Evolutionary conservation across 805 yeast species (phyloP), one percentile per base, ranked within the genome.

Genomic region (Saturnispora silvae): DNA sequence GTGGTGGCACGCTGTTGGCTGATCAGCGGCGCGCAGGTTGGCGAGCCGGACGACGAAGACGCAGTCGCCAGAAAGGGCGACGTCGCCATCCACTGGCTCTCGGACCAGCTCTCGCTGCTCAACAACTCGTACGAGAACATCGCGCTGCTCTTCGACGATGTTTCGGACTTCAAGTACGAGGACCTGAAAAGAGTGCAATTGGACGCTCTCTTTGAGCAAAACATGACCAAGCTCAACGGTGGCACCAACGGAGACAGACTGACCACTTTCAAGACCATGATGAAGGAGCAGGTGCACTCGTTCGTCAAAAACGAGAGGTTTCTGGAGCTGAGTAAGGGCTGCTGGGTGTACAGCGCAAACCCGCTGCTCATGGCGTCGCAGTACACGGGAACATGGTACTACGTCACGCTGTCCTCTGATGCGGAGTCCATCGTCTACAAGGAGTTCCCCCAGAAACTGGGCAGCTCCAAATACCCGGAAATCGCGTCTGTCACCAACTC

Each of bases 261-360:
- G 29, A 42, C 46, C 2, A 64, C 60, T 20, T 78, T 83, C 49
- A 69, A 73, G 48, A 54, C 56, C 3, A 55, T 66, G 22, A 61
- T 81, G 40, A 53, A 66, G 9, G 52, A 57, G 11, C 85, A 84
- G 51, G 81, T 79, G 0, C 60, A 67, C 40, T 78, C 75, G 27
- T 81, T 81, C 52, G 85, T 83, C 13, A 70, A 72, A 40, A 86
- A 81, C 52, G 92, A 81, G 59, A 67, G 89, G 48, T 74, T 79
- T 32, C 57, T 81, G 40, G 77, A 75, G 50, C 58, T 84, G 34
- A 74, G 84, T 20, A 75, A 70, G 49, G 95, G 95, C 1, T 70
- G 81, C 2, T 84, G 94, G 94, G 87, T 81, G 11, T 79, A 65
- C 51, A 68, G 77, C 1, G 79, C 76, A 26, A 61, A 67, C 36